phyloP scores from a whole-genome alignment of 164 flowering plant genomes.

The Nymphaea thermarum region DNA sequence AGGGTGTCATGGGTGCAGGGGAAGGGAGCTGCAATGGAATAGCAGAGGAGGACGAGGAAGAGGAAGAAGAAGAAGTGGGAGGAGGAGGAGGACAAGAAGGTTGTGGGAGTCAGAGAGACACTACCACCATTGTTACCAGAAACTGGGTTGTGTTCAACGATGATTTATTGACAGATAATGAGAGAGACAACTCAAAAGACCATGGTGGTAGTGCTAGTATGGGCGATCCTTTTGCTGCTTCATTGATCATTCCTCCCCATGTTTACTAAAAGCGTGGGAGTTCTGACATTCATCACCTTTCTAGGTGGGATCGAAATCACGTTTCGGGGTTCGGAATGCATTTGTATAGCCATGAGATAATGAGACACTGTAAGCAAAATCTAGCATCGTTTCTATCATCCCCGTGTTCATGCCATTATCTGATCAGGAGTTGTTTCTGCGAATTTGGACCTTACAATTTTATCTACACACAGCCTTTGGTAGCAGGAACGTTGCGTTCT shows the following conservation, averaged over 20 bases:
- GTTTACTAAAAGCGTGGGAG: not conserved
- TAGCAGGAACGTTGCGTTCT: too few relatives aligned
- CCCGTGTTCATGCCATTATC: too few relatives aligned
- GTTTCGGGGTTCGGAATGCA: too few relatives aligned
- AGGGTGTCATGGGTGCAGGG: not conserved
- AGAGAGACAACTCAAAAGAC: not conserved
- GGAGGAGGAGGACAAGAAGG: slow-evolving; percentile 6
- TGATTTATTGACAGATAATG: slow-evolving; percentile 13
- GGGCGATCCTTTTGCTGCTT: slow-evolving; percentile 5
- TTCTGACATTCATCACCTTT: not conserved
- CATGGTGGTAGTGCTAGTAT: not conserved
- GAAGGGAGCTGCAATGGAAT: slow-evolving; percentile 1
- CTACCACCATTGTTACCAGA: slow-evolving; percentile 35
- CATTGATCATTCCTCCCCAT: not conserved
- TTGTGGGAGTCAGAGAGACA: not conserved
- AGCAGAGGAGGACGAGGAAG: not conserved
- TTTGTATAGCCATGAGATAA: too few relatives aligned
- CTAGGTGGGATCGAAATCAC: too few relatives aligned
- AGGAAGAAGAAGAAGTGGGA: slow-evolving; percentile 1
- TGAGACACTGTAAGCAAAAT: too few relatives aligned
- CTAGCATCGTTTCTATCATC: too few relatives aligned
- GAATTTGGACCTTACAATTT: too few relatives aligned
- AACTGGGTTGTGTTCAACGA: slow-evolving; percentile 73
- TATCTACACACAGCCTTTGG: too few relatives aligned
- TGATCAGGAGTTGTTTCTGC: too few relatives aligned